Percentiles rank a stretch among this genome's conserved stretches.
Evolutionary conservation across 169 alveolate genomes (phyloP).

Genomic region (Haemoproteus tartakovskyi): DNA sequence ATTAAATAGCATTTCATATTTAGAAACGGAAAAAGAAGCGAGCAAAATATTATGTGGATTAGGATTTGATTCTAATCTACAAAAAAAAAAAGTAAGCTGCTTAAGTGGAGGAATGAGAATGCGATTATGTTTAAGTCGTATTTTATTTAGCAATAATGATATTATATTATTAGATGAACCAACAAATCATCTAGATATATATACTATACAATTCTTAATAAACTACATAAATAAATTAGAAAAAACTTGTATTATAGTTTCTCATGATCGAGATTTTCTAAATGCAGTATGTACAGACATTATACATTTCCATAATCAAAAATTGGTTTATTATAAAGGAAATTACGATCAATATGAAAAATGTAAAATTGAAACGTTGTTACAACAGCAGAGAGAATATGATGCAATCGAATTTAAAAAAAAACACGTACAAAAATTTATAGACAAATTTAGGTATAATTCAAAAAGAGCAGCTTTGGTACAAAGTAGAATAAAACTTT

Average conservation of each 20-base stretch:
- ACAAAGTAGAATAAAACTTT: slow-evolving; percentile 92
- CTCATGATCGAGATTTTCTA: slow-evolving; percentile 95
- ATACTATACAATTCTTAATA: slow-evolving; percentile 90
- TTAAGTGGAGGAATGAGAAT: slow-evolving; percentile 88
- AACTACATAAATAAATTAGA: slow-evolving; percentile 87
- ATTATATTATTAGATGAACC: slow-evolving; percentile 78
- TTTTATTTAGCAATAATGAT: slow-evolving; percentile 82
- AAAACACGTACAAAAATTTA: slow-evolving; percentile 92
- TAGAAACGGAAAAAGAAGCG: slow-evolving; percentile 67
- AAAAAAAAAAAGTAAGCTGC: slow-evolving; percentile 81
- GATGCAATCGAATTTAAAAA: slow-evolving; percentile 88
- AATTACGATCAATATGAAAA: slow-evolving; percentile 93
- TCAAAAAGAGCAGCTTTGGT: slow-evolving; percentile 94
- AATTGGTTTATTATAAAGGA: slow-evolving; percentile 89
- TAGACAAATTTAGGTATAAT: slow-evolving; percentile 92
- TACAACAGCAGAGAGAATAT: slow-evolving; percentile 82
- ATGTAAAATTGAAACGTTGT: slow-evolving; percentile 86
- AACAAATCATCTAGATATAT: slow-evolving; percentile 75
- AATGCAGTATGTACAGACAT: slow-evolving; percentile 94
- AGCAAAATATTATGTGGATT: slow-evolving; percentile 82
- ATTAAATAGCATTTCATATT: slow-evolving; percentile 79
- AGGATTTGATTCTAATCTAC: slow-evolving; percentile 89
- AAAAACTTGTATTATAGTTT: slow-evolving; percentile 92
- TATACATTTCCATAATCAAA: slow-evolving; percentile 88
- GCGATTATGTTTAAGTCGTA: slow-evolving; percentile 78